Evolutionary conservation across 2,329 filamentous ascomycete species (phyloP), one percentile per base, ranked within the genome.

Genomic region (Colletotrichum endophyticum): DNA sequence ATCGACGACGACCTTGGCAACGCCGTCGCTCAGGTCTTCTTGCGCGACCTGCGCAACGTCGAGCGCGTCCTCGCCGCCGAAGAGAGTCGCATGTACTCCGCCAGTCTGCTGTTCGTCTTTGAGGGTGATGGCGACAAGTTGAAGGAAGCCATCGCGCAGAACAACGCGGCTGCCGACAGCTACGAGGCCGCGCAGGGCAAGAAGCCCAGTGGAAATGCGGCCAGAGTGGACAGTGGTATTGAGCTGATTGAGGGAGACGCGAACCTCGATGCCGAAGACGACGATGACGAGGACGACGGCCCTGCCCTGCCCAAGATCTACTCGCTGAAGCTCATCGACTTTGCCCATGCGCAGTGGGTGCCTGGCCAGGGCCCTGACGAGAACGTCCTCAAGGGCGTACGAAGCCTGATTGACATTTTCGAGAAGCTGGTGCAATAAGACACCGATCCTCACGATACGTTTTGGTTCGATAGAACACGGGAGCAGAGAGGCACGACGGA

Each of bases 271-370:
- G 63, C 36, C 12, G 73, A 61, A 53, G 56, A 53, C 44, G 44
- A 53, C 12, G 44, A 70, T 28, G 59, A 86, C 0, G 82, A 84
- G 2, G 84, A 87, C 1, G 87, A 88, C 3, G 88, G 62, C 88
- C 90, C 68, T 32, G 77, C 79, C 19, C 77, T 87, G 13, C 94
- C 94, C 0, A 93, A 93, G 80, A 91, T 98, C 59, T 95, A 94
- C 81, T 91, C 92, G 15, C 89, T 98, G 66, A 97, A 96, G 82
- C 89, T 99, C 78, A 99, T 99, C 80, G 97, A 99, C 84, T 99
- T 99, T 89, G 97, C 97, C 2, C 97, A 99, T 85, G 97, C 97
- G 13, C 87, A 89, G 66, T 99, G 94, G 93, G 94, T 92, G 2
- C 94, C 95, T 0, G 95, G 95, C 2, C 86, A 94, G 80, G 96